Percentiles rank a stretch among this genome's conserved stretches.
Conservation (phyloP, 345 rosid species). For the Aegle marmelos region DNA sequence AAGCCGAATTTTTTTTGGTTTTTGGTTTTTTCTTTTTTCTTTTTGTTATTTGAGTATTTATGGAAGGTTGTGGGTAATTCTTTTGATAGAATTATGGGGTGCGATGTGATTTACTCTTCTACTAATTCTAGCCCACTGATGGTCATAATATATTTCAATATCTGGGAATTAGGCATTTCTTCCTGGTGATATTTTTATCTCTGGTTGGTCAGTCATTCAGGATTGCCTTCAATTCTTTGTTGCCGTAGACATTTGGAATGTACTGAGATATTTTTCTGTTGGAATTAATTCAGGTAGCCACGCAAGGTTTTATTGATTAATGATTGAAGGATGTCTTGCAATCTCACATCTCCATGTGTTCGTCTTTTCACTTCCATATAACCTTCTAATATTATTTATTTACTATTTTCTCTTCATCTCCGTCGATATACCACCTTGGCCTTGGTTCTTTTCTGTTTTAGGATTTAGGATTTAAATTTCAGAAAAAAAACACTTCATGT, state of each 20-base stretch:
- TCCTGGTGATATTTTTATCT: not conserved
- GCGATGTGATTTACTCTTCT: not conserved
- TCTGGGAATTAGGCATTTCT: not conserved
- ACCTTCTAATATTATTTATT: not conserved
- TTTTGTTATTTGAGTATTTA: not conserved
- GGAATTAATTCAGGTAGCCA: not conserved
- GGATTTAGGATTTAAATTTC: not conserved
- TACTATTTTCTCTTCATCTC: not conserved
- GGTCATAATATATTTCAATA: not conserved
- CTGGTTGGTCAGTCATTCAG: constrained; percentile 3
- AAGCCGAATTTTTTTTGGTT: not conserved
- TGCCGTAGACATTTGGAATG: constrained; percentile 3
- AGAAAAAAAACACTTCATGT: not conserved
- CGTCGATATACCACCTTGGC: not conserved
- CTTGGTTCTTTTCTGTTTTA: not conserved
- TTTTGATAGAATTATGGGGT: constrained; percentile 7
- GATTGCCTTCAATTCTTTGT: not conserved
- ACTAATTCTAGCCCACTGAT: constrained; percentile 1
- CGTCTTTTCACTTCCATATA: not conserved
- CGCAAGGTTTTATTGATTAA: not conserved
- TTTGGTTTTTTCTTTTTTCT: not conserved
- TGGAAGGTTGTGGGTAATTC: not conserved
- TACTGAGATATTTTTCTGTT: constrained; percentile 7
- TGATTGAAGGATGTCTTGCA: not conserved
- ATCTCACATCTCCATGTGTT: not conserved